Percentiles rank a stretch among this genome's conserved stretches.
Conservation (phyloP, 108 stramenopile species). For the Asterionellopsis glacialis region DNA sequence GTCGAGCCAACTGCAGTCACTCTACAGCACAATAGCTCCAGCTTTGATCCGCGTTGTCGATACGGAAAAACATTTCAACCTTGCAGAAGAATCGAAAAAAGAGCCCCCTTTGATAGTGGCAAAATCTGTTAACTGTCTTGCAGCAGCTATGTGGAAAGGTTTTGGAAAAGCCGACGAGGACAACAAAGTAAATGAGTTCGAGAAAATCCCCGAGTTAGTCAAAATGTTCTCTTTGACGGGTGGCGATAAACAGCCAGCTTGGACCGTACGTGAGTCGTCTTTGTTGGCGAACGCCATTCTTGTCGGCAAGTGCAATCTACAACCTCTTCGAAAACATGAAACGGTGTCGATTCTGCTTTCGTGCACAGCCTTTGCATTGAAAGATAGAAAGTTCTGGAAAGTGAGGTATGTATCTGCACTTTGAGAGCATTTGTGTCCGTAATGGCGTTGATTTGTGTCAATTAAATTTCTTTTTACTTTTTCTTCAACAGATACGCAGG, state of each 20-base stretch:
- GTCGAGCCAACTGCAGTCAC: not conserved
- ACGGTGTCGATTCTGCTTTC: slow-evolving; percentile 32
- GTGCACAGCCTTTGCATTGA: slow-evolving; percentile 36
- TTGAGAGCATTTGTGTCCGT: no score
- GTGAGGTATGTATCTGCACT: slow-evolving; percentile 19
- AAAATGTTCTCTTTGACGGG: slow-evolving; percentile 12
- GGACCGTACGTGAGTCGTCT: slow-evolving; percentile 57
- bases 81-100: slow-evolving; percentile 9
- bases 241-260: slow-evolving; percentile 38
- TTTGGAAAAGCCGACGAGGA: slow-evolving; percentile 24
- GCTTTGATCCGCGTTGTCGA: slow-evolving; percentile 27
- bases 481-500: slow-evolving; percentile 12
- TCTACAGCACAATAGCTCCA: slow-evolving; percentile 12
- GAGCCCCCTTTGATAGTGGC: slow-evolving; percentile 69
- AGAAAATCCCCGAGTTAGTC: slow-evolving; percentile 18
- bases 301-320: slow-evolving; percentile 27
- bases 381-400: slow-evolving; percentile 83
- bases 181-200: slow-evolving; percentile 4
- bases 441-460: no score
- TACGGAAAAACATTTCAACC: slow-evolving; percentile 23
- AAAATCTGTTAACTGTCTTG: slow-evolving; percentile 57
- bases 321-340: slow-evolving; percentile 32
- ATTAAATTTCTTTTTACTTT: no score
- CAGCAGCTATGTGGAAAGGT: slow-evolving; percentile 47
- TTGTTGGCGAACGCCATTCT: slow-evolving; percentile 43